Base-by-base conservation (phyloP, 2,329 filamentous ascomycete species). In the Penicillium polonicum region DNA sequence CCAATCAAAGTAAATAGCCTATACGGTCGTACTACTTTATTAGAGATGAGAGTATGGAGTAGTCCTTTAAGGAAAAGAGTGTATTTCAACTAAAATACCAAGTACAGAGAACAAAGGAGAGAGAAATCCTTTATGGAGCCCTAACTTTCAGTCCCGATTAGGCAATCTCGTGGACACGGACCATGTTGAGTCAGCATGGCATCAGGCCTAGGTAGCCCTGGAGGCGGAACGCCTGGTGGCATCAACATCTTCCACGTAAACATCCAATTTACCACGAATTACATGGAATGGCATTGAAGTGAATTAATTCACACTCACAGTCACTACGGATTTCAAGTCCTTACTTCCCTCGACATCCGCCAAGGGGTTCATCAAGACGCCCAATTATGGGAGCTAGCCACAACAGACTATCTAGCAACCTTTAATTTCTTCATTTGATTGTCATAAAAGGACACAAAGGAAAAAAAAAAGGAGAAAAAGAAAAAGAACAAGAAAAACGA, bases 381-480 rank as follows among this genome's bases (percentile, higher is more conserved):
- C 52, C 27, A 57, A 57, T 39, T 41, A 57, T 57, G 49, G 42
- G 42, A 38, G 43, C 49, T 53, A 45, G 45, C 45, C 45, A 45
- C 19, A 55, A 31, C 43, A 23, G 36, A 35, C 35, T 35, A 41
- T 46, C 36, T 31, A 53, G 27, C n/a, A 13, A 36, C 27, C 43
- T 45, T 43, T 53, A 19, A 57, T 43, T 36, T 21, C 19, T n/a
- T 45, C 15, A n/a, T 42, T 45, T 19, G 17, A 9, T 38, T 29
- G 5, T 51, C 8, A 33, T 31, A 6, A 9, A 29, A 23, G 13
- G 10, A 19, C 17, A 12, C 29, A n/a, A 21, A 7, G 6, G 10
- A 5, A 29, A 15, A 13, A 15, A 21, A 23, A 15, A 19, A 15
- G 23, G 23, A 36, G 36, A 10, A 23, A 42, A 2, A 5, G 8